A percentile compares a stretch with the other conserved stretches of the same genome.
These are phyloP conservation scores for Begonia peltatifolia DNA, from an alignment of 306 rosid species.

Conservation along the genomic window DNA sequence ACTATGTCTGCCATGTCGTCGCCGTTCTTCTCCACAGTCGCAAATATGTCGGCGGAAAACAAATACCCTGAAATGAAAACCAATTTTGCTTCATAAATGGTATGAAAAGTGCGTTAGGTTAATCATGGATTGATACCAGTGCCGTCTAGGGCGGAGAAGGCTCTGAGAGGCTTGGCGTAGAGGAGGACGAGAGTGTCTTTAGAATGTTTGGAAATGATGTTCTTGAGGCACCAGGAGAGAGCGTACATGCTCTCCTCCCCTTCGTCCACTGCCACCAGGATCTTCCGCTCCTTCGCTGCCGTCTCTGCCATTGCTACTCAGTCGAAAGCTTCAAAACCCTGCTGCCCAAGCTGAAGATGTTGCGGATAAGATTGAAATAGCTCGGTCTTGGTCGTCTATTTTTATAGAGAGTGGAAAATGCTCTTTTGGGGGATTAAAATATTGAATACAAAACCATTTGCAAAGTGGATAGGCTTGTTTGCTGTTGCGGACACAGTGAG, in stretches of 20 bases:
- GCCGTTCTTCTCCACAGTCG: slow-evolving; percentile 35
- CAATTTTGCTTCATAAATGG: background rate
- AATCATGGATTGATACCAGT: slow-evolving; percentile 27
- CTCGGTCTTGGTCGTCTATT: too few relatives aligned
- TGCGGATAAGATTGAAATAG: too few relatives aligned
- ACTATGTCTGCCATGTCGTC: slow-evolving; percentile 41
- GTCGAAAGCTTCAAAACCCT: too few relatives aligned
- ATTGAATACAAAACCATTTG: too few relatives aligned
- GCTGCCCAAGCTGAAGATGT: too few relatives aligned
- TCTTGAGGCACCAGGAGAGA: slow-evolving; percentile 55
- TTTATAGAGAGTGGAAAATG: too few relatives aligned
- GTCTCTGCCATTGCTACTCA: slow-evolving; percentile 13
- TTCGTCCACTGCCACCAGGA: slow-evolving; percentile 75
- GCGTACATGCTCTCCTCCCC: slow-evolving; percentile 78
- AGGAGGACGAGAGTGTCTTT: slow-evolving; percentile 42
- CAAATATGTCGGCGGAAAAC: slow-evolving; percentile 38
- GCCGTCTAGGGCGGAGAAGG: slow-evolving; percentile 39
- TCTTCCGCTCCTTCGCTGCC: slow-evolving; percentile 26
- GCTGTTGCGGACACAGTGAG: too few relatives aligned
- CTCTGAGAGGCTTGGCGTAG: slow-evolving; percentile 63
- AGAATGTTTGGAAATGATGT: slow-evolving; percentile 29
- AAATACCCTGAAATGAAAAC: slow-evolving; percentile 25
- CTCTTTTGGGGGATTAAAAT: too few relatives aligned
- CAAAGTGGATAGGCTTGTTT: too few relatives aligned
- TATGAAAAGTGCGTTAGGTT: background rate